Percentiles rank a stretch among this genome's conserved stretches.
Conservation (phyloP, 257 asterid genomes). For the Perilla frutescens region DNA sequence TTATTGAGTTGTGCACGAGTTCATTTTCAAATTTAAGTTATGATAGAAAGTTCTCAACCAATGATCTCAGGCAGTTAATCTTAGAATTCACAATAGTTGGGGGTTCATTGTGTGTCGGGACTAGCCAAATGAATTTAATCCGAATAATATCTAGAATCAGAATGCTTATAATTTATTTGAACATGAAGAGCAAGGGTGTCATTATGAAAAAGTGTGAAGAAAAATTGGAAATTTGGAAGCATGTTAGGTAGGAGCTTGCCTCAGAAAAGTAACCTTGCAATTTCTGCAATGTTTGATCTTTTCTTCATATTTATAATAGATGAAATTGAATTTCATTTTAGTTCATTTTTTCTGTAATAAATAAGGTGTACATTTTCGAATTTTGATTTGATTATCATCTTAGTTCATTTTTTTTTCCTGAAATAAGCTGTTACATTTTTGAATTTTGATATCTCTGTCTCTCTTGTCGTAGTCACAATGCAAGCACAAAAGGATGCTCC, state of each 20-base stretch:
- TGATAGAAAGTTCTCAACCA: not conserved
- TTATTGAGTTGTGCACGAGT: not conserved
- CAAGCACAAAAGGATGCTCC: slow-evolving; percentile 89
- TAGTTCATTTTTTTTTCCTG: not conserved
- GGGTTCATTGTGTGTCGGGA: not conserved
- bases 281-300: not conserved
- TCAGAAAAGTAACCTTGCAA: not conserved
- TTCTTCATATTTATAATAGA: no score
- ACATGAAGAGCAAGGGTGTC: not conserved
- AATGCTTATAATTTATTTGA: slow-evolving; percentile 3
- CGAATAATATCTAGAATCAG: not conserved
- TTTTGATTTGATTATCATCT: slow-evolving; percentile 9
- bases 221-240: slow-evolving; percentile 1
- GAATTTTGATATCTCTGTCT: slow-evolving; percentile 16
- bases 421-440: not conserved
- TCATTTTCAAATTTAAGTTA: slow-evolving; percentile 4
- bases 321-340: not conserved
- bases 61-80: not conserved
- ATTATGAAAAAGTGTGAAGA: not conserved
- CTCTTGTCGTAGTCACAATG: slow-evolving; percentile 42
- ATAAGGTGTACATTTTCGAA: not conserved
- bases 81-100: not conserved
- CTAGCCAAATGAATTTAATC: not conserved
- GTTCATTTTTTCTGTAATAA: not conserved
- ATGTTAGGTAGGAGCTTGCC: not conserved